Base-by-base conservation (phyloP, 306 rosid genomes). In the Casuarina cunninghamiana region DNA sequence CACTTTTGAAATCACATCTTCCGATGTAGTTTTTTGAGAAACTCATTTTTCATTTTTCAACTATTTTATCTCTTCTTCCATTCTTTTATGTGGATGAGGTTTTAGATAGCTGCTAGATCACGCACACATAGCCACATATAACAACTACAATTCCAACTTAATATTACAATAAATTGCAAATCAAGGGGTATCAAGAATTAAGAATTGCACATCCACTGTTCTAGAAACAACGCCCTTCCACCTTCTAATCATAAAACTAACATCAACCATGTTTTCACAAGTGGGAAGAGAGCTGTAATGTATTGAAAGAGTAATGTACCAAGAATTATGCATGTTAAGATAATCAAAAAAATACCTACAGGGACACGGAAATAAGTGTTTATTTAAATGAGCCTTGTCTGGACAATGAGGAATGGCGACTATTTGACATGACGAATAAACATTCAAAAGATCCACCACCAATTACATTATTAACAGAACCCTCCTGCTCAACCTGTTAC, bases 401-500 rank as follows among this genome's bases (percentile, higher is more conserved):
- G 71, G 44, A 42, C 16, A 41, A 15, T 0, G 5, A 38, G 26
- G 71, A 65, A 41, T 39, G 71, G 71, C 26, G 16, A 10, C 71
- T 65, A 65, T 39, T 26, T 41, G 48, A 41, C 46, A 39, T 6
- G 48, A 26, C 32, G 32, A 26, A 15, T 39, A 42, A 37, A 39
- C 26, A 38, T 39, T 26, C 48, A 39, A 16, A 65, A 63, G 5
- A 7, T 65, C 71, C 26, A 65, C 16, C 16, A 65, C 41, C 11
- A 39, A 26, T 41, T 5, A 41, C 71, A 41, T 63, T 41, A 39
- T 39, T 26, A 11, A 65, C 48, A 39, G 32, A 65, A 65, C 21
- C 48, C 41, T 41, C 69, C 69, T 62, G 71, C 49, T 65, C 49
- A 15, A 65, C 71, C 71, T 65, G 26, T 42, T 16, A 65, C 32